A percentile compares a stretch with the other conserved stretches of the same genome.
Conservation (phyloP, 257 asterid genomes). For the Agastache rugosa region DNA sequence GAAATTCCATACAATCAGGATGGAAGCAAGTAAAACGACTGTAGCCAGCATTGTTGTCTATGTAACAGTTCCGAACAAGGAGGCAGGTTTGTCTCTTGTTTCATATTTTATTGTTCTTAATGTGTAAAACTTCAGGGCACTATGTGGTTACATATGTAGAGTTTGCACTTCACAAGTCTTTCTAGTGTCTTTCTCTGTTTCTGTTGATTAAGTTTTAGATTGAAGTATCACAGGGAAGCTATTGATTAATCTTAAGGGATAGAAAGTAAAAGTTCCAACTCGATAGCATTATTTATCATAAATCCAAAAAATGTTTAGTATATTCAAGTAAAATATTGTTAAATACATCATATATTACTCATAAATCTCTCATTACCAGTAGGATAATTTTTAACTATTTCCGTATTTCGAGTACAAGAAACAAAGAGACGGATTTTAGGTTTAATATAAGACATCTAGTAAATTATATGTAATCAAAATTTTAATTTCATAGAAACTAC, state of each 20-base stretch:
- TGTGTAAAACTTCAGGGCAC: background rate
- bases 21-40: slow-evolving; percentile 71
- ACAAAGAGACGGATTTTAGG: background rate
- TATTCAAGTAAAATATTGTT: background rate
- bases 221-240: background rate
- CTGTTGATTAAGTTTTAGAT: slow-evolving; percentile 6
- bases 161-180: background rate
- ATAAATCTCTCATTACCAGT: background rate
- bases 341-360: background rate
- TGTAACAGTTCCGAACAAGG: slow-evolving; percentile 94
- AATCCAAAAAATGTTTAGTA: background rate
- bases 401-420: background rate
- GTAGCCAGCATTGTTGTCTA: slow-evolving; percentile 94
- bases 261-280: slow-evolving; percentile 10
- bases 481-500: too few relatives aligned
- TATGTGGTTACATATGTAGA: background rate
- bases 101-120: background rate
- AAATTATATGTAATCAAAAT: background rate
- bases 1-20: slow-evolving; percentile 54
- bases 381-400: background rate
- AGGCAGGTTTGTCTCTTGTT: slow-evolving; percentile 63
- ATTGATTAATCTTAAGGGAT: slow-evolving; percentile 14
- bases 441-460: background rate
- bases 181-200: slow-evolving; percentile 12
- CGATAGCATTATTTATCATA: background rate